Evolutionary conservation across 495 filamentous ascomycete genomes (phyloP).

Genomic region (Rhizodiscina lignyota): DNA sequence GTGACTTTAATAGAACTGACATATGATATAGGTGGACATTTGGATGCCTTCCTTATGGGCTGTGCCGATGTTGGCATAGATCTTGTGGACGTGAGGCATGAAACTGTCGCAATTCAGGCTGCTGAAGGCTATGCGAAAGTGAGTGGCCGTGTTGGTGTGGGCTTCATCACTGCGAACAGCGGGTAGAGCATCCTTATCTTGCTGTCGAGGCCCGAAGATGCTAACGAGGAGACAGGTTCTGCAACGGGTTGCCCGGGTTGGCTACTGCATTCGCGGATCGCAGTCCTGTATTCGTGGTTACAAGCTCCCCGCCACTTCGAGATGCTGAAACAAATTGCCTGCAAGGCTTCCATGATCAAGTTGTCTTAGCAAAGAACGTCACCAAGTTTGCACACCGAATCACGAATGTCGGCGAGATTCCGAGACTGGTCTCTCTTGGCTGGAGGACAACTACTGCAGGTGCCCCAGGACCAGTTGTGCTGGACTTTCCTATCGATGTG

Average conservation of each 20-base stretch:
- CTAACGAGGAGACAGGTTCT: slow-evolving; percentile 5
- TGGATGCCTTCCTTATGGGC: slow-evolving; percentile 16
- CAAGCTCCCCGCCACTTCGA: slow-evolving; percentile 11
- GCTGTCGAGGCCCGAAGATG: background rate
- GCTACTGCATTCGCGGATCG: slow-evolving; percentile 16
- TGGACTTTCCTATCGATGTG: slow-evolving; percentile 16
- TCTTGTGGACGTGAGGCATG: slow-evolving; percentile 15
- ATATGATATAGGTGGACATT: too few species aligned
- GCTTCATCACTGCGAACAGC: slow-evolving; percentile 16
- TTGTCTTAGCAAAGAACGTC: slow-evolving; percentile 11
- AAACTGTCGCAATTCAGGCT: slow-evolving; percentile 16
- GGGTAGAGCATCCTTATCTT: slow-evolving; percentile 5
- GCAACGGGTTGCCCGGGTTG: slow-evolving; percentile 11
- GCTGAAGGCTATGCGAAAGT: slow-evolving; percentile 16
- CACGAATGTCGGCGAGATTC: slow-evolving; percentile 15
- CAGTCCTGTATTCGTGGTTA: slow-evolving; percentile 13
- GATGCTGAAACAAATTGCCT: slow-evolving; percentile 15
- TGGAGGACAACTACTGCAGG: slow-evolving; percentile 8
- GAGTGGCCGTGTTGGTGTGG: slow-evolving; percentile 9
- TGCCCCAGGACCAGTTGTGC: slow-evolving; percentile 9
- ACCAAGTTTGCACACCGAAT: slow-evolving; percentile 15
- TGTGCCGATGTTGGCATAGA: slow-evolving; percentile 14
- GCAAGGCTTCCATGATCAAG: slow-evolving; percentile 15
- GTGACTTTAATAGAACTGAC: too few species aligned
- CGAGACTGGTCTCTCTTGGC: slow-evolving; percentile 9